Conservation (phyloP, 176 grass and related monocot species). For the Cenchrus americanus region DNA sequence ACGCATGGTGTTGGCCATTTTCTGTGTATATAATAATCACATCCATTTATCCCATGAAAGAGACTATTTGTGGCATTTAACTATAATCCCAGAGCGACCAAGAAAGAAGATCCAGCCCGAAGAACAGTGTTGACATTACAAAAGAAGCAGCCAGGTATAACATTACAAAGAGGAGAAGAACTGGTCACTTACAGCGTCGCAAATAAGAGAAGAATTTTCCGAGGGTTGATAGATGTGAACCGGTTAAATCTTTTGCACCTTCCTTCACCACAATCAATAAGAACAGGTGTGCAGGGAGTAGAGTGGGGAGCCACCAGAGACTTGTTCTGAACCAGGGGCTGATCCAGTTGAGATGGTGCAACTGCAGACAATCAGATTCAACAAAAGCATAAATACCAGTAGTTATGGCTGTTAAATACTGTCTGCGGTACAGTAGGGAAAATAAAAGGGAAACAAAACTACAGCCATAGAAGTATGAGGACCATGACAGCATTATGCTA, state of each 20-base stretch:
- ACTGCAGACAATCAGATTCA: slow-evolving; percentile 49
- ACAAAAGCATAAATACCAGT: slow-evolving; percentile 17
- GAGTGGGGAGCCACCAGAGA: slow-evolving; percentile 43
- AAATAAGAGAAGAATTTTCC: slow-evolving; percentile 87
- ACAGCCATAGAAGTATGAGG: neutral
- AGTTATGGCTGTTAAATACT: neutral
- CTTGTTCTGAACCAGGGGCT: slow-evolving; percentile 65
- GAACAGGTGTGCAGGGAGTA: slow-evolving; percentile 48
- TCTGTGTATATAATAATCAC: neutral
- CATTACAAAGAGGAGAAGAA: slow-evolving; percentile 68
- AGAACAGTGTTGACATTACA: neutral
- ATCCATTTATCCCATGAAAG: neutral
- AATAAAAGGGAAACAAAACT: neutral
- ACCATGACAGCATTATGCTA: neutral
- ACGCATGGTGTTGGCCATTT: neutral
- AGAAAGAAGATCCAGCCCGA: neutral
- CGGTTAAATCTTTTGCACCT: slow-evolving; percentile 72
- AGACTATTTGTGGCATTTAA: neutral
- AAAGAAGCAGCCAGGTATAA: slow-evolving; percentile 33
- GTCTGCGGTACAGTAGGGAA: neutral
- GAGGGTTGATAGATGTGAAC: slow-evolving; percentile 60
- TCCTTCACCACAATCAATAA: slow-evolving; percentile 63
- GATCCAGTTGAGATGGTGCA: slow-evolving; percentile 80
- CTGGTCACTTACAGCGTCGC: slow-evolving; percentile 79
- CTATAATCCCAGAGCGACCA: slow-evolving; percentile 1